A percentile compares a stretch with the other conserved stretches of the same genome.
These are phyloP conservation scores for Triticum dicoccoides DNA, from an alignment of 176 grass and related monocot genomes.

Conservation along the genomic window DNA sequence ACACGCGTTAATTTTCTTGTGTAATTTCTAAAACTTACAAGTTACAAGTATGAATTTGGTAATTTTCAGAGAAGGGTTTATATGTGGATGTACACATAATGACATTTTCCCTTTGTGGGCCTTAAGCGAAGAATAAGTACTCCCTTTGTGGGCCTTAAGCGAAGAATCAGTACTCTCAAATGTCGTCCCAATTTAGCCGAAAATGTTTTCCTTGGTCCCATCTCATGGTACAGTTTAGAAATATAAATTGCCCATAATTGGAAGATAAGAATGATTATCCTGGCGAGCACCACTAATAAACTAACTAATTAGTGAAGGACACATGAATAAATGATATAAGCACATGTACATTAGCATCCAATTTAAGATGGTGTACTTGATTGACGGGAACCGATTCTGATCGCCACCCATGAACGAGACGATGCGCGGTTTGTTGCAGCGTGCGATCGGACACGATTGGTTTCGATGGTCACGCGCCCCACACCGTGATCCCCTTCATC, in stretches of 20 bases:
- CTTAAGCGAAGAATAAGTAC: not conserved
- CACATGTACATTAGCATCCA: not conserved
- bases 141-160: not conserved
- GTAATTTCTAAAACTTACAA: too few relatives aligned
- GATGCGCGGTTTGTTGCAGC: not conserved
- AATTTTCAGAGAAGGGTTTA: too few relatives aligned
- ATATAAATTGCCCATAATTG: not conserved
- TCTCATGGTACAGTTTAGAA: not conserved
- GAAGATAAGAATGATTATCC: not conserved
- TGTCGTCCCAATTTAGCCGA: not conserved
- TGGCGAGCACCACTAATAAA: not conserved
- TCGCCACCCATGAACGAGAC: not conserved
- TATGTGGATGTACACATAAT: too few relatives aligned
- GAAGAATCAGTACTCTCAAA: too few relatives aligned
- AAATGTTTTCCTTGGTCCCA: not conserved
- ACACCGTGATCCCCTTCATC: conserved; percentile 59
- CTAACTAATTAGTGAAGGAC: not conserved
- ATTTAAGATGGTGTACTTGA: not conserved
- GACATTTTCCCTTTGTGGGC: too few relatives aligned
- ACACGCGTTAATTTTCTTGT: too few relatives aligned
- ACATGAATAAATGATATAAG: not conserved
- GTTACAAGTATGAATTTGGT: too few relatives aligned
- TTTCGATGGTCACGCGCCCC: conserved; percentile 23
- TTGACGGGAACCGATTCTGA: not conserved
- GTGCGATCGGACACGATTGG: not conserved